Evolutionary conservation across 73 alveolate species (phyloP).

Genomic region (Stentor roeselii): DNA sequence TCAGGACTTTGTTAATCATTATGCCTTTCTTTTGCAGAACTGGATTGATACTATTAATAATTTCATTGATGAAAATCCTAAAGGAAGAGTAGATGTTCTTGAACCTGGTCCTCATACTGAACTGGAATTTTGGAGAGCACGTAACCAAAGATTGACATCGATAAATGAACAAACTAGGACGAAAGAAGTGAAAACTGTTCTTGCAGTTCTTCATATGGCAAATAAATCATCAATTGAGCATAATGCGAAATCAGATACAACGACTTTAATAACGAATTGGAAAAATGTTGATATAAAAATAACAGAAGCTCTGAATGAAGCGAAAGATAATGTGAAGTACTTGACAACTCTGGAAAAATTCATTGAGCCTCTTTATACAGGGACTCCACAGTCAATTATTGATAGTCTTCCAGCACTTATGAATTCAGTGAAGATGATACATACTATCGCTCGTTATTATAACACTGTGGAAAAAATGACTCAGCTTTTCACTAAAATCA

Average conservation of each 20-base stretch:
- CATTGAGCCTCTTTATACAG: conserved; percentile 98
- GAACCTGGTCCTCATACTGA: conserved; percentile 81
- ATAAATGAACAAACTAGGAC: conserved; percentile 86
- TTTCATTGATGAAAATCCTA: conserved; percentile 60
- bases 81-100: conserved; percentile 43
- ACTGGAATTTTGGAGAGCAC: conserved; percentile 69
- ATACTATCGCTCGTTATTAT: conserved; percentile 99
- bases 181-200: conserved; percentile 62
- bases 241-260: conserved; percentile 48
- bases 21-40: conserved; percentile 44
- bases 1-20: conserved; percentile 51
- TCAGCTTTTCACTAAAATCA: conserved; percentile 98
- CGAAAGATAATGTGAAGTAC: conserved; percentile 99
- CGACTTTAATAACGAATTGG: conserved; percentile 34
- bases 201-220: conserved; percentile 50
- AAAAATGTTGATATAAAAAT: conserved; percentile 55
- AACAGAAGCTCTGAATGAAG: conserved; percentile 99
- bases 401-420: conserved; percentile 98
- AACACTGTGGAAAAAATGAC: conserved; percentile 99
- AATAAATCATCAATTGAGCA: conserved; percentile 50
- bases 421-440: conserved; percentile 99
- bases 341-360: conserved; percentile 98
- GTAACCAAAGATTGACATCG: conserved; percentile 83
- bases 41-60: conserved; percentile 75
- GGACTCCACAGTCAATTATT: conserved; percentile 98